Percentiles rank a stretch among this genome's conserved stretches.
These are phyloP conservation scores for Xylaria flabelliformis DNA, from an alignment of 495 filamentous ascomycete species.

Conservation along the genomic window DNA sequence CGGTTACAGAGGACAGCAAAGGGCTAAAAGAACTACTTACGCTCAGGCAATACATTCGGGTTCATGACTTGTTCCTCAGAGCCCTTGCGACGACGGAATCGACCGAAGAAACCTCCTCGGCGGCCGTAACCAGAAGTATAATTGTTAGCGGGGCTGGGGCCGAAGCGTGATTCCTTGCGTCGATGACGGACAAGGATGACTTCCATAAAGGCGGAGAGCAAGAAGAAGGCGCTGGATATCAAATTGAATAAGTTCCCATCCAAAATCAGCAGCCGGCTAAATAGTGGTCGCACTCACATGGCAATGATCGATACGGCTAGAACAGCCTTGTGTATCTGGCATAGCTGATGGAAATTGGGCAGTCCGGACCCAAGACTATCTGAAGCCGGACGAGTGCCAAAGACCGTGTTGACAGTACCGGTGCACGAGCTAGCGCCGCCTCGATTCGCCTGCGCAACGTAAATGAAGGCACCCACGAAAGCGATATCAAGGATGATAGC, in stretches of 20 bases:
- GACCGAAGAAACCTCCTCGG: slow-evolving; percentile 38
- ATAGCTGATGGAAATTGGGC: slow-evolving; percentile 63
- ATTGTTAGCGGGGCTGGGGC: slow-evolving; percentile 75
- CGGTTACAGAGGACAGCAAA: not conserved
- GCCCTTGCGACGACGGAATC: slow-evolving; percentile 40
- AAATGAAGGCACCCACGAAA: slow-evolving; percentile 65
- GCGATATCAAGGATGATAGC: slow-evolving; percentile 69
- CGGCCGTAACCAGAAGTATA: slow-evolving; percentile 73
- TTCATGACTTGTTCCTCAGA: slow-evolving; percentile 27
- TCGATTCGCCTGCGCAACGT: slow-evolving; percentile 65
- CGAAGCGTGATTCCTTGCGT: slow-evolving; percentile 79
- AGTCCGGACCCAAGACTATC: slow-evolving; percentile 47
- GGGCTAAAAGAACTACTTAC: slow-evolving; percentile 15
- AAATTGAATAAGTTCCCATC: slow-evolving; percentile 25
- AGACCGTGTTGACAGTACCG: slow-evolving; percentile 68
- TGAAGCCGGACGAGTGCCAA: slow-evolving; percentile 65
- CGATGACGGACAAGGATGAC: slow-evolving; percentile 70
- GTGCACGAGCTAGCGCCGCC: slow-evolving; percentile 67
- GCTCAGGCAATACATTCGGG: slow-evolving; percentile 47
- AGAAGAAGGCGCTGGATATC: slow-evolving; percentile 67
- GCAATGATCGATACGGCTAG: slow-evolving; percentile 81
- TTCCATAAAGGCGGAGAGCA: slow-evolving; percentile 68
- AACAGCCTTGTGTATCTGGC: slow-evolving; percentile 71
- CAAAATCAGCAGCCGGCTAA: not conserved
- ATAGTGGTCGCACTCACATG: slow-evolving; percentile 62